Percentiles rank a stretch among this genome's conserved stretches.
phyloP scores from a whole-genome alignment of 179 eudicot species.

The Amaranthus tricolor region DNA sequence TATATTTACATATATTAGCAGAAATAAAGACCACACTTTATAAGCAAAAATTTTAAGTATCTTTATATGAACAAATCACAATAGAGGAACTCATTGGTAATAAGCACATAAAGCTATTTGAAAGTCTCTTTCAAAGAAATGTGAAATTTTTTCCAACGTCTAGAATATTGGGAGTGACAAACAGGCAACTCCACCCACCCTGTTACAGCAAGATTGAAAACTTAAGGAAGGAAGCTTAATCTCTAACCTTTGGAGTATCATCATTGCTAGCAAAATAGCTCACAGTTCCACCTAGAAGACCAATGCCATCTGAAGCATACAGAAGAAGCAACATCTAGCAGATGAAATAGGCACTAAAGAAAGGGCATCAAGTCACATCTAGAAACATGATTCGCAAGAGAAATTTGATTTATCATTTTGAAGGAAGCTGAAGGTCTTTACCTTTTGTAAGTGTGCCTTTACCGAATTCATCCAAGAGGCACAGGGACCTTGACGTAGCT shows the following conservation, averaged over 20 bases:
- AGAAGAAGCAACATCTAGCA: constrained; percentile 9
- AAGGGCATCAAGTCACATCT: constrained; percentile 9
- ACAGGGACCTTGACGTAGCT: constrained; percentile 76
- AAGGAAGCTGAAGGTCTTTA: constrained; percentile 22
- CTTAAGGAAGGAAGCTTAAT: constrained; percentile 4
- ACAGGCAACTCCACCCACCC: background rate
- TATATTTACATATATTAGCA: background rate
- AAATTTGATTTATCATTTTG: background rate
- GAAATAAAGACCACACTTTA: background rate
- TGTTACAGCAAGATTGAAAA: background rate
- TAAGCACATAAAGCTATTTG: background rate
- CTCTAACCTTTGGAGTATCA: constrained; percentile 84
- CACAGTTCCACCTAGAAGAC: constrained; percentile 93
- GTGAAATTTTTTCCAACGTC: background rate
- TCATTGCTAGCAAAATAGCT: constrained; percentile 59
- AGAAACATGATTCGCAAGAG: background rate
- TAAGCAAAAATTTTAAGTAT: background rate
- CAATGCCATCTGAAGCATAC: constrained; percentile 87
- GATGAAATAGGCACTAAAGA: constrained; percentile 3
- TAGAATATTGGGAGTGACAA: constrained; percentile 10
- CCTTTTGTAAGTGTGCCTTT: constrained; percentile 99
- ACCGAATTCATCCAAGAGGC: constrained; percentile 94
- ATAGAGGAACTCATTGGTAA: background rate
- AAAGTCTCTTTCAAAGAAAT: background rate
- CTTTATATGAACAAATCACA: background rate